Conservation (phyloP, 495 filamentous ascomycete genomes). For the Hapsidospora chrysogenum region DNA sequence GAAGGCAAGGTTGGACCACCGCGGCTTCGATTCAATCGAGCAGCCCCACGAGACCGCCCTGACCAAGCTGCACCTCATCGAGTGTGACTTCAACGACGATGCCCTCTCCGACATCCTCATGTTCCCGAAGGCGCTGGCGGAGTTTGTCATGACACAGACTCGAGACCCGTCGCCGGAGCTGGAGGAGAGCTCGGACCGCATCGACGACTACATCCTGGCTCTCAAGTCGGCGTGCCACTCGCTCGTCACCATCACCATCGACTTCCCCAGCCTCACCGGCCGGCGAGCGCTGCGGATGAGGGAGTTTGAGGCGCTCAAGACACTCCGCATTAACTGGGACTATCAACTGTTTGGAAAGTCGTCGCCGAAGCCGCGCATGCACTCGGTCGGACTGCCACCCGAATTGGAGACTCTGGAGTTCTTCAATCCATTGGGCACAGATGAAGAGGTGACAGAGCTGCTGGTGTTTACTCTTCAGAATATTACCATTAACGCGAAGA, state of each 20-base stretch:
- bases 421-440: constrained; percentile 11
- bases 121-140: constrained; percentile 11
- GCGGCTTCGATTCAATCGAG: constrained; percentile 15
- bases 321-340: constrained; percentile 12
- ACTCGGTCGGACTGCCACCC: constrained; percentile 15
- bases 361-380: constrained; percentile 11
- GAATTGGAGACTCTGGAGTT: constrained; percentile 13
- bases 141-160: constrained; percentile 15
- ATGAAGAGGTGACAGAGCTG: constrained; percentile 16
- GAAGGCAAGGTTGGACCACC: constrained; percentile 11
- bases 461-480: constrained; percentile 12
- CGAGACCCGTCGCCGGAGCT: constrained; percentile 9
- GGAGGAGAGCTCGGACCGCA: constrained; percentile 14
- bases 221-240: constrained; percentile 11
- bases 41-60: constrained; percentile 12
- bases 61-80: constrained; percentile 12
- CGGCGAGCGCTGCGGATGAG: constrained; percentile 10
- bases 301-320: constrained; percentile 10
- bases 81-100: constrained; percentile 20
- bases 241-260: constrained; percentile 13
- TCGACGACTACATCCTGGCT: constrained; percentile 16
- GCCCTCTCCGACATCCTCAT: constrained; percentile 16
- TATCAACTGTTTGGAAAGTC: constrained; percentile 15
- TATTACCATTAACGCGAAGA: constrained; percentile 8
- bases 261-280: constrained; percentile 11